Evolutionary conservation across 2,329 filamentous ascomycete genomes (phyloP).

Genomic region (Ophiocordyceps australis): DNA sequence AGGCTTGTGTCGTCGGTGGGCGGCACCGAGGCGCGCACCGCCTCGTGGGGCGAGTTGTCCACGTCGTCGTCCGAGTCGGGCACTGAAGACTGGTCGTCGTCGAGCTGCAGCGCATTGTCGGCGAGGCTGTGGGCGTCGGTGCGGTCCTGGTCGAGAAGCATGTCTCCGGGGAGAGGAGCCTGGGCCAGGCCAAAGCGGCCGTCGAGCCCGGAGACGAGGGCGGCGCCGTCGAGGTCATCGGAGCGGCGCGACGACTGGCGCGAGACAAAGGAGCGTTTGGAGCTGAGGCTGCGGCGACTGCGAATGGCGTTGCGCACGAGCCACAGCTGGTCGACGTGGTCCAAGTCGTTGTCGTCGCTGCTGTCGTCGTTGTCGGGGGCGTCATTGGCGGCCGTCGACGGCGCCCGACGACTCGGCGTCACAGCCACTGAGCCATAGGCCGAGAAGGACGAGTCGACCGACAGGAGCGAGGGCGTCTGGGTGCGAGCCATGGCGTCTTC

Average conservation of each 20-base stretch:
- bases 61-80: conserved; percentile 27
- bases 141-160: conserved; percentile 23
- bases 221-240: conserved; percentile 30
- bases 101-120: conserved; percentile 15
- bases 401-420: conserved; percentile 8
- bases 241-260: conserved; percentile 18
- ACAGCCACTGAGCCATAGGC: conserved; percentile 22
- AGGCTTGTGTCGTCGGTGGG: conserved; percentile 56
- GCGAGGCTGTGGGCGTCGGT: conserved; percentile 15
- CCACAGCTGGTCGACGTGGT: conserved; percentile 13
- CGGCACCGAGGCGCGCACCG: conserved; percentile 64
- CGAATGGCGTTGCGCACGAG: conserved; percentile 13
- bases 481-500: conserved; percentile 15
- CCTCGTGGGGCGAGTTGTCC: conserved; percentile 60
- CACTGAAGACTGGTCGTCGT: conserved; percentile 19
- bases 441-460: conserved; percentile 11
- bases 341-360: no score
- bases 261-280: conserved; percentile 12
- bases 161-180: conserved; percentile 23
- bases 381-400: conserved; percentile 12
- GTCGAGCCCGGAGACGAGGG: conserved; percentile 32
- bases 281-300: conserved; percentile 10
- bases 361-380: conserved; percentile 15
- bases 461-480: conserved; percentile 17
- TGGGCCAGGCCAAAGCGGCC: conserved; percentile 33